Evolutionary conservation across 2,329 filamentous ascomycete genomes (phyloP), one percentile per base, ranked within the genome.

Genomic region (Colletotrichum tropicale): DNA sequence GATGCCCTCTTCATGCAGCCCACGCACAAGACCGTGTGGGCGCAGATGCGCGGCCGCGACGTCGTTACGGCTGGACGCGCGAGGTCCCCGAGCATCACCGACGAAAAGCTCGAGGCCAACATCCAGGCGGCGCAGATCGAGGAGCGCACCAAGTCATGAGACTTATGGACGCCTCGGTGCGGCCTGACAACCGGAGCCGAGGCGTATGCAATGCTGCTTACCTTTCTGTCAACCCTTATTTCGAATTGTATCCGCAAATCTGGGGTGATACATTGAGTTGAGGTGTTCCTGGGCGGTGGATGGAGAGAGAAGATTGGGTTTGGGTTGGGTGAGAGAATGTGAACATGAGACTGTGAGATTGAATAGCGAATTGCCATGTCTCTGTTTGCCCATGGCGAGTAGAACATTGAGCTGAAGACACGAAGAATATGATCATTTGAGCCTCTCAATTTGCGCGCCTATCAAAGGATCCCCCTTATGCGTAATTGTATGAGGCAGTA

Each of bases 1-100:
- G 88, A 89, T 15, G 72, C 79, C 12, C 77, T 84, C 2, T 84
- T 84, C 21, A 61, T 78, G 34, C 77, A 79, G 12, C 81, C 82
- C 4, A 82, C 82, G 6, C 81, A 81, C 72, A 82, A 81, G 77
- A 82, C 81, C 3, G 82, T 83, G 16, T 83, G 82, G 82, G 76
- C 74, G 2, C 78, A 80, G 15, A 71, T 80, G 38, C 71, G 77
- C 15, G 76, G 77, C 36, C 69, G 69, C 56, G 24, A 70, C 8
- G 28, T 77, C 3, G 7, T 71, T 12, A 24, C 66, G 2, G 64
- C 73, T 7, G 64, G 55, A 6, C 73, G 73, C n/a, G 76, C 71
- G 9, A 64, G 74, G 1, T 58, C 74, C 3, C 74, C 75, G 3
- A 76, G 74, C 36, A 56, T 77, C 28, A 64, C 58, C 2, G 76